phyloP scores from a whole-genome alignment of 2,329 filamentous ascomycete genomes.

The Parascedosporium putredinis region DNA sequence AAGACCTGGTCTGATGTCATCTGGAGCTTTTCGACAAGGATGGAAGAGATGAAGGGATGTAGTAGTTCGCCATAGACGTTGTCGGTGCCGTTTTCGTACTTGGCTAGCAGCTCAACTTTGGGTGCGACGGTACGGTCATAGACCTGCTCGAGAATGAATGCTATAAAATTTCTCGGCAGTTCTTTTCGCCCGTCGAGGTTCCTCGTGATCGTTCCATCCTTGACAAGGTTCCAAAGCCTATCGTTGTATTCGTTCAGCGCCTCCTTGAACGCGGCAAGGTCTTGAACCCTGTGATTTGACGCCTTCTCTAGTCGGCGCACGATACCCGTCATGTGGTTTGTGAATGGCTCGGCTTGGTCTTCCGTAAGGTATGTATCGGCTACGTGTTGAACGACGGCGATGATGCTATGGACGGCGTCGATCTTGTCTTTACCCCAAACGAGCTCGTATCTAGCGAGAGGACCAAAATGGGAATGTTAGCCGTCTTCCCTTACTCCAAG shows the following conservation, averaged over 20 bases:
- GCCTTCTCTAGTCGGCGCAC: conserved; percentile 69
- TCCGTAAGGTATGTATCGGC: conserved; percentile 69
- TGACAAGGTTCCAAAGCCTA: conserved; percentile 52
- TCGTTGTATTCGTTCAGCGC: conserved; percentile 71
- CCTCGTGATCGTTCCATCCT: conserved; percentile 60
- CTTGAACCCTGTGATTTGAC: conserved; percentile 53
- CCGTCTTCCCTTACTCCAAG: conserved; percentile 14
- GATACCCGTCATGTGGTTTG: conserved; percentile 62
- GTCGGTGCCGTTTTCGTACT: conserved; percentile 83
- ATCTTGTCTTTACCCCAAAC: conserved; percentile 71
- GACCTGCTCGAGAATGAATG: conserved; percentile 75
- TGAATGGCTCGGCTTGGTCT: conserved; percentile 55
- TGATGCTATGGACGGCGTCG: conserved; percentile 64
- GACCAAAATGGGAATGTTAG: neutral
- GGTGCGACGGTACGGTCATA: conserved; percentile 91
- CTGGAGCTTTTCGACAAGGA: conserved; percentile 64
- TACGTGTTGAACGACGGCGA: conserved; percentile 57
- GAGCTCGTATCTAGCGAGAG: conserved; percentile 55
- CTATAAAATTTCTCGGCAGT: conserved; percentile 61
- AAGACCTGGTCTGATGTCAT: conserved; percentile 81
- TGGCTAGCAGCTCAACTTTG: conserved; percentile 69
- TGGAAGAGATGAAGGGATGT: conserved; percentile 70
- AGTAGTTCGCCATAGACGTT: conserved; percentile 92
- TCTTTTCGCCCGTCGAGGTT: conserved; percentile 60
- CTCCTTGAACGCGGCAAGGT: conserved; percentile 57